A percentile compares a stretch with the other conserved stretches of the same genome.
These are phyloP conservation scores for Penstemon davidsonii DNA, from an alignment of 257 asterid species.

Conservation along the genomic window DNA sequence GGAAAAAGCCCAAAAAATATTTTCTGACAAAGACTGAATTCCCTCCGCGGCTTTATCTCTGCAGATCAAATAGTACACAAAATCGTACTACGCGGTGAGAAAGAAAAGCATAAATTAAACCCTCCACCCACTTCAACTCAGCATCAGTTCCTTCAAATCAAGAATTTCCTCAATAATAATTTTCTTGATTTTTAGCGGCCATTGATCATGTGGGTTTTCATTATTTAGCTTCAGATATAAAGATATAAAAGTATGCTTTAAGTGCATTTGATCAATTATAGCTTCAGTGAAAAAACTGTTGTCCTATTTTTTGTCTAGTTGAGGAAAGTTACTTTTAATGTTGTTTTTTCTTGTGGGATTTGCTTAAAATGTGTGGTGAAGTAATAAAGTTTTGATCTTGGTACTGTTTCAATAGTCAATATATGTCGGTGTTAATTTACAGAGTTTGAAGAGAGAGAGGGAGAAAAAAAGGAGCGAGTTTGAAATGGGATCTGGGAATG, in stretches of 20 bases:
- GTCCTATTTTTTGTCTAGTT: background rate
- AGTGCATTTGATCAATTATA: background rate
- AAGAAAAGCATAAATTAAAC: constrained; percentile 19
- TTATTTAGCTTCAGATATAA: constrained; percentile 22
- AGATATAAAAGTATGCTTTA: background rate
- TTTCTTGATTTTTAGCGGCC: constrained; percentile 9
- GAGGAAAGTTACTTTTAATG: constrained; percentile 10
- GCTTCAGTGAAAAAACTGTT: background rate
- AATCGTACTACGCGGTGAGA: constrained; percentile 31
- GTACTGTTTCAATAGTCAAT: constrained; percentile 34
- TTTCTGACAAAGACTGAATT: constrained; percentile 58
- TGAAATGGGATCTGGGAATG: constrained; percentile 75
- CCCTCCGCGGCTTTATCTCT: constrained; percentile 58
- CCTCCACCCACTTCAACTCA: constrained; percentile 9
- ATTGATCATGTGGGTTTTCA: constrained; percentile 6
- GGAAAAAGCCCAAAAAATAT: constrained; percentile 29
- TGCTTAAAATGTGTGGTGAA: constrained; percentile 26
- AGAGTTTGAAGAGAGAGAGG: constrained; percentile 5
- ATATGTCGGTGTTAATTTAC: constrained; percentile 31
- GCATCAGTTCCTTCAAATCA: constrained; percentile 1
- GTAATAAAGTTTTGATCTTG: constrained; percentile 38
- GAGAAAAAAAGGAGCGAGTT: constrained; percentile 19
- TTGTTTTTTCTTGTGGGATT: constrained; percentile 35
- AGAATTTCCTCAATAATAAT: constrained; percentile 26
- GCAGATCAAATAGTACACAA: constrained; percentile 46